Percentiles rank a stretch among this genome's conserved stretches.
Conservation (phyloP, 2,329 filamentous ascomycete species). For the Apiospora aurea region DNA sequence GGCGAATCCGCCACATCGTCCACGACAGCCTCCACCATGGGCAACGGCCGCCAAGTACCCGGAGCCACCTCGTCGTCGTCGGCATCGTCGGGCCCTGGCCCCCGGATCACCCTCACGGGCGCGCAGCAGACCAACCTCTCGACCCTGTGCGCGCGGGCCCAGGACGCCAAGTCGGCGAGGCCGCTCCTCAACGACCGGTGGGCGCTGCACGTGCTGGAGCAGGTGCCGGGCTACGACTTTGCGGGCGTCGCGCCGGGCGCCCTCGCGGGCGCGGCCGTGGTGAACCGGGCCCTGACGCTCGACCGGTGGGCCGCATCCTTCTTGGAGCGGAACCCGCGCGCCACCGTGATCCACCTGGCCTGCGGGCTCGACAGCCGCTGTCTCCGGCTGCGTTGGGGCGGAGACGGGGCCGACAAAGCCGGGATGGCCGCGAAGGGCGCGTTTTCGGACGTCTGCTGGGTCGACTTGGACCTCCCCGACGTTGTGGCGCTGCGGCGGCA, state of each 20-base stretch:
- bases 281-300: not conserved
- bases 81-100: not conserved
- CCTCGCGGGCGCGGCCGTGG: not conserved
- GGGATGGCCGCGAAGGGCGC: not conserved
- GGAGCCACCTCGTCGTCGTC: not conserved
- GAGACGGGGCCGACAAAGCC: not conserved
- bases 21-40: not conserved
- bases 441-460: not conserved
- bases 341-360: conserved; percentile 25
- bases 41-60: not conserved
- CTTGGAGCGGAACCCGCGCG: conserved; percentile 19
- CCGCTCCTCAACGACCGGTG: conserved; percentile 20
- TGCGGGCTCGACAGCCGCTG: conserved; percentile 22
- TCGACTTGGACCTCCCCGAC: conserved; percentile 22
- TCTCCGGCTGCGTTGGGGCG: conserved; percentile 20
- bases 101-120: conserved; percentile 8
- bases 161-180: conserved; percentile 11
- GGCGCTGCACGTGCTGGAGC: conserved; percentile 1
- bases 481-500: conserved; percentile 16
- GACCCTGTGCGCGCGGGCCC: conserved; percentile 19
- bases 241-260: not conserved
- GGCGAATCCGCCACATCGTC: not conserved
- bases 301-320: conserved; percentile 10
- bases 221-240: conserved; percentile 22
- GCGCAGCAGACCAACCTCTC: conserved; percentile 17